phyloP scores from a whole-genome alignment of 345 rosid genomes.

The Rhizophora apiculata region DNA sequence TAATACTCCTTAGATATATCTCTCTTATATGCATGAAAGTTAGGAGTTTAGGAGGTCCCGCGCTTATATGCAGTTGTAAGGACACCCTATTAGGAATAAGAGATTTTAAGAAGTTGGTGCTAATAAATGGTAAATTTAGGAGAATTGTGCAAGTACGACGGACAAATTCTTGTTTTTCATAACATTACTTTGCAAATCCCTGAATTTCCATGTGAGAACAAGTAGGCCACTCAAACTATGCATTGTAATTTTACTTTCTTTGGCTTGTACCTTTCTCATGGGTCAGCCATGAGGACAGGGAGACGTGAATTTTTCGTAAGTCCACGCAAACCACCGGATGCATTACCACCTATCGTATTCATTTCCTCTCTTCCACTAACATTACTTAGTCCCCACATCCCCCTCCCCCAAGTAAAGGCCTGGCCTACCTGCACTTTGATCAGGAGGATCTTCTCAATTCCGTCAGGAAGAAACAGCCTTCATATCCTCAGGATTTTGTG shows the following conservation, averaged over 20 bases:
- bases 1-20: no score
- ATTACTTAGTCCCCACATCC: neutral
- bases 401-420: neutral
- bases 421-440: neutral
- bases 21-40: no score
- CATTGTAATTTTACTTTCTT: neutral
- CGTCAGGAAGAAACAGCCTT: neutral
- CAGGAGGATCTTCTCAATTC: neutral
- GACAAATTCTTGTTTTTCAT: conserved; percentile 19
- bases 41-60: no score
- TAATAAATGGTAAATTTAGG: neutral
- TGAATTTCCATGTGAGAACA: conserved; percentile 35
- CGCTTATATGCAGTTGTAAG: no score
- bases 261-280: neutral
- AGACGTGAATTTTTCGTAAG: neutral
- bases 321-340: conserved; percentile 14
- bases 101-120: no score
- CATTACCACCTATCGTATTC: neutral
- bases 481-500: neutral
- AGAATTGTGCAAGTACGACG: conserved; percentile 4
- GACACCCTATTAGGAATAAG: no score
- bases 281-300: conserved; percentile 29
- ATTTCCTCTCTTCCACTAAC: conserved; percentile 14
- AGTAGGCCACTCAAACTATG: conserved; percentile 20
- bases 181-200: neutral